These are phyloP conservation scores for Linderina pennispora DNA, from an alignment of 192 early-diverging fungal genomes.

Conservation along the genomic window DNA sequence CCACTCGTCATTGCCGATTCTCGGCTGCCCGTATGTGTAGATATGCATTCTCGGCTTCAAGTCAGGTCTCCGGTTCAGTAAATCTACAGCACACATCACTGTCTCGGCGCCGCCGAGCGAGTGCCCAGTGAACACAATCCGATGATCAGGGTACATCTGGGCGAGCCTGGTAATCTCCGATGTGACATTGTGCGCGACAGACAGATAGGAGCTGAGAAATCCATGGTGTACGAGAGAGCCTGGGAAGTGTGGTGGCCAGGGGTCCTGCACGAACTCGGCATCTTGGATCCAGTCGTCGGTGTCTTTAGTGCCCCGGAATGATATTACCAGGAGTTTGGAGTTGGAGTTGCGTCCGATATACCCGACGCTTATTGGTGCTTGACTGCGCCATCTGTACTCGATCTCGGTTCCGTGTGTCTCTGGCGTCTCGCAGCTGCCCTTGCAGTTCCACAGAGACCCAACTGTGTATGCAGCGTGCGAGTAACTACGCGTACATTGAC, in stretches of 20 bases:
- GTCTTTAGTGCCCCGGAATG: constrained; percentile 33
- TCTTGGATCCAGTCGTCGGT: constrained; percentile 38
- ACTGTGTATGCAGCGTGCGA: constrained; percentile 28
- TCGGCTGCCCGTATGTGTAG: constrained; percentile 46
- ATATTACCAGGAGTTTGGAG: constrained; percentile 23
- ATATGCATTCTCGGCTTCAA: constrained; percentile 24
- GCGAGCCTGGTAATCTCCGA: constrained; percentile 7
- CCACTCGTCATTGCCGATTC: constrained; percentile 38
- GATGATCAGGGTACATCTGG: constrained; percentile 18
- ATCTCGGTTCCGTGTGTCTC: constrained; percentile 22
- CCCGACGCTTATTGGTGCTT: constrained; percentile 27
- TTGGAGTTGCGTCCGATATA: constrained; percentile 30
- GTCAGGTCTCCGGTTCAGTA: constrained; percentile 11
- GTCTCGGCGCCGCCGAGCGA: constrained; percentile 46
- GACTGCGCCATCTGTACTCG: constrained; percentile 40
- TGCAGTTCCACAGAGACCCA: constrained; percentile 17
- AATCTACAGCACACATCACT: constrained; percentile 34
- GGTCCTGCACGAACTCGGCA: constrained; percentile 36
- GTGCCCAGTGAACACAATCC: constrained; percentile 45
- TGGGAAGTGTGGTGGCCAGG: constrained; percentile 36
- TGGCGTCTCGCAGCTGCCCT: constrained; percentile 12
- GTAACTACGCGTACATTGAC: constrained; percentile 15
- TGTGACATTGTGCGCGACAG: constrained; percentile 22
- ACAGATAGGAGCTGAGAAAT: constrained; percentile 34
- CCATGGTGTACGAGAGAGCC: constrained; percentile 46